Evolutionary conservation across 345 rosid species (phyloP).

Genomic region (Trapa bicornis): DNA sequence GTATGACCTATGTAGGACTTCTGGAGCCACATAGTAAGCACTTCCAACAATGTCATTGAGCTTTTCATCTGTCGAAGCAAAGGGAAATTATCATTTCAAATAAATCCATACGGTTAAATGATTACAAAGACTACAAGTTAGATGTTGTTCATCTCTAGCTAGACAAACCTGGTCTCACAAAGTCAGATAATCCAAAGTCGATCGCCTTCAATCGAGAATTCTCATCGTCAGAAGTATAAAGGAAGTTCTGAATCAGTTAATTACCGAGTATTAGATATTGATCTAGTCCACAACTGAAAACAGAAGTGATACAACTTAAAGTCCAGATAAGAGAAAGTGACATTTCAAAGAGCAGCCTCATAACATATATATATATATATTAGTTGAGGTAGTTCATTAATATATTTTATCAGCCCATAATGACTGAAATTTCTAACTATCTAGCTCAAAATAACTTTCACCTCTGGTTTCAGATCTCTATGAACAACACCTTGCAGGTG

Average conservation of each 20-base stretch:
- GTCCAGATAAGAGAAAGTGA: not conserved
- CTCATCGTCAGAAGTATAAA: constrained; percentile 71
- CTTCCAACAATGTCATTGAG: constrained; percentile 98
- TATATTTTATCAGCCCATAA: not conserved
- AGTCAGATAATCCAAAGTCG: constrained; percentile 95
- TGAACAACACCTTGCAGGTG: constrained; percentile 98
- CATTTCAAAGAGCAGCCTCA: not conserved
- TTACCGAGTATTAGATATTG: constrained; percentile 8
- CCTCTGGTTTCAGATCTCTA: constrained; percentile 98
- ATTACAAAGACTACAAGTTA: not conserved
- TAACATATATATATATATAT: not conserved
- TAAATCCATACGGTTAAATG: not conserved
- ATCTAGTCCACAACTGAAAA: not conserved
- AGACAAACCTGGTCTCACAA: constrained; percentile 82
- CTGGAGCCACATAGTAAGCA: constrained; percentile 95
- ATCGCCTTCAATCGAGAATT: constrained; percentile 79
- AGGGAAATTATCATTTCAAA: constrained; percentile 4
- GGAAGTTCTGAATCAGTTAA: constrained; percentile 61
- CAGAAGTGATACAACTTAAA: not conserved
- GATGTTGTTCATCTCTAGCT: not conserved
- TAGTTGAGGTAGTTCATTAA: not conserved
- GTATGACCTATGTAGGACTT: constrained; percentile 91
- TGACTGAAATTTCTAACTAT: constrained; percentile 2
- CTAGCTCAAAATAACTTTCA: constrained; percentile 15
- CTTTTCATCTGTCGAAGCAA: constrained; percentile 55